These are phyloP conservation scores for Blastobotrys parvus DNA, from an alignment of 805 yeast species.

Conservation along the genomic window DNA sequence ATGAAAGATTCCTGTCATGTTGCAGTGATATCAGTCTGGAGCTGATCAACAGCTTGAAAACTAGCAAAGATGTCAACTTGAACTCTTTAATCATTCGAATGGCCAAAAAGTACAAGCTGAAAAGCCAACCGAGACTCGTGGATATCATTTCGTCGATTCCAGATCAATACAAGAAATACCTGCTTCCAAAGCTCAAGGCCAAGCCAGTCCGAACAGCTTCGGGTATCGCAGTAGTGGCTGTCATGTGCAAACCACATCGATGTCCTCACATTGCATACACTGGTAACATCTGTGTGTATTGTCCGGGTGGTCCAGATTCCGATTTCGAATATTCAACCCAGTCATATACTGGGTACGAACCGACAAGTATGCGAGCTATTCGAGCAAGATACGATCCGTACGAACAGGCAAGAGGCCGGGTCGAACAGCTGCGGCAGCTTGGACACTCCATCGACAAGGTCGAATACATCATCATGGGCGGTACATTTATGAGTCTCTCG, in stretches of 20 bases:
- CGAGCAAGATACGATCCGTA: conserved; percentile 97
- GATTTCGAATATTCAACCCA: conserved; percentile 98
- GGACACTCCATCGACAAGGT: conserved; percentile 97
- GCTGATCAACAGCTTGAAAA: conserved; percentile 66
- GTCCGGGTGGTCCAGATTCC: conserved; percentile 99
- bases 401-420: conserved; percentile 96
- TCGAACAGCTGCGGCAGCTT: conserved; percentile 87
- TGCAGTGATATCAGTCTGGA: conserved; percentile 89
- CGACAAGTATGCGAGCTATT: conserved; percentile 98
- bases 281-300: conserved; percentile 94
- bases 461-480: conserved; percentile 97
- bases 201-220: conserved; percentile 98
- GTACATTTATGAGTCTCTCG: conserved; percentile 95
- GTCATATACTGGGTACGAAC: conserved; percentile 97
- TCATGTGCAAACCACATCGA: conserved; percentile 98
- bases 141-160: conserved; percentile 94
- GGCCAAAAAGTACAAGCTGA: conserved; percentile 84
- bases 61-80: conserved; percentile 71
- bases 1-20: conserved; percentile 85
- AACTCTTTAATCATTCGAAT: conserved; percentile 80
- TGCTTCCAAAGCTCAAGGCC: conserved; percentile 92
- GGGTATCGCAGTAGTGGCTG: conserved; percentile 98
- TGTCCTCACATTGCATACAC: conserved; percentile 99
- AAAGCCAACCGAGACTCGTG: conserved; percentile 87
- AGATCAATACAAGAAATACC: conserved; percentile 85